These are phyloP conservation scores for Rhizopogon rudus DNA, from an alignment of 768 basidiomycete species.

Conservation along the genomic window DNA sequence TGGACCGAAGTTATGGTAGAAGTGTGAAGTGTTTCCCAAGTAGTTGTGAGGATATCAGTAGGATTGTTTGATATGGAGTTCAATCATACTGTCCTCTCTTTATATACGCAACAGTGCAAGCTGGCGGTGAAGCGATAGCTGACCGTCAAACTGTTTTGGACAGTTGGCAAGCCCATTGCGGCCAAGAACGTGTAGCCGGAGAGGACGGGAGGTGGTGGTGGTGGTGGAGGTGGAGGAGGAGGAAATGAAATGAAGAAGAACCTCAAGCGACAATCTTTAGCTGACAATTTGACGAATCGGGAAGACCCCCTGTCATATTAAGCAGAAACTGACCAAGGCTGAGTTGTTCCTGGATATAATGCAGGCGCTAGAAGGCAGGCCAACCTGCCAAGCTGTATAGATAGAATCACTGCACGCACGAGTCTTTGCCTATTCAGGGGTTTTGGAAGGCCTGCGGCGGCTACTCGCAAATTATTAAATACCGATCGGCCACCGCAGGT, in stretches of 20 bases:
- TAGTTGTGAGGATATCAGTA: not conserved
- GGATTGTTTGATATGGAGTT: not conserved
- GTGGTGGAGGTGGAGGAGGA: not conserved
- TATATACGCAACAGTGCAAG: not conserved
- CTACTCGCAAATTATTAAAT: not conserved
- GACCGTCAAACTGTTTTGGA: not conserved
- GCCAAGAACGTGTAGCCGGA: not conserved
- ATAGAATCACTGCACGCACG: not conserved
- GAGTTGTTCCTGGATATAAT: not conserved
- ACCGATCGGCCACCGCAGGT: not conserved
- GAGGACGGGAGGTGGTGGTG: too few species aligned
- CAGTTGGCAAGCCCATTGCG: not conserved
- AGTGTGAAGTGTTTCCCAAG: not conserved
- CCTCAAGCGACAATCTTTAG: not conserved
- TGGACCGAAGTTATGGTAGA: not conserved
- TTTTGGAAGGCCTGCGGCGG: not conserved
- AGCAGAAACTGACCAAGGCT: not conserved
- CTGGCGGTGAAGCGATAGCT: not conserved
- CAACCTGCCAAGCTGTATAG: conserved; percentile 1
- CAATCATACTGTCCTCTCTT: not conserved
- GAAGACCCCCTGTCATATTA: not conserved
- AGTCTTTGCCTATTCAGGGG: not conserved
- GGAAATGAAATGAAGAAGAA: not conserved
- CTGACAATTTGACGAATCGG: not conserved
- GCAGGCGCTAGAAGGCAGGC: not conserved